These are phyloP conservation scores for Scheffersomyces stipitis DNA, from an alignment of 805 yeast species.

Conservation along the genomic window DNA sequence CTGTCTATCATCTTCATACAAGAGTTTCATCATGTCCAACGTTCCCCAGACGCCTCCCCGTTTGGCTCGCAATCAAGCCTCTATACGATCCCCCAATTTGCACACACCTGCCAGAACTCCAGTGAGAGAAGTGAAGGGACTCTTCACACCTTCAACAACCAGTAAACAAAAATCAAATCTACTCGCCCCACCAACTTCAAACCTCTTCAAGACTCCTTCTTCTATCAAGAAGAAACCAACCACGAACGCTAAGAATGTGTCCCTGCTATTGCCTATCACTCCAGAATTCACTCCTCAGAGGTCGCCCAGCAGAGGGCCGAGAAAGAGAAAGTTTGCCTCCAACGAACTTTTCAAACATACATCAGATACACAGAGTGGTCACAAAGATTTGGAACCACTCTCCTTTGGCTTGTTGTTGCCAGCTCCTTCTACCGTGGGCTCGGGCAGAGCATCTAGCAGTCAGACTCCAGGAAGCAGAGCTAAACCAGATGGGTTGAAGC, in stretches of 20 bases:
- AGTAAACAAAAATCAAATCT: neutral
- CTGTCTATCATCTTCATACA: too few species aligned
- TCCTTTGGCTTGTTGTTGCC: slow-evolving; percentile 33
- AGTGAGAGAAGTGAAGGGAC: neutral
- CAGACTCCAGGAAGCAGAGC: slow-evolving; percentile 4
- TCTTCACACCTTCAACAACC: neutral
- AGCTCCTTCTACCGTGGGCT: slow-evolving; percentile 37
- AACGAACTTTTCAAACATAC: slow-evolving; percentile 17
- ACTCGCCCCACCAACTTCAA: neutral
- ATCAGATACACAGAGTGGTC: slow-evolving; percentile 2
- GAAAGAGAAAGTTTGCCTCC: slow-evolving; percentile 15
- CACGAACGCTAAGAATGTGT: neutral
- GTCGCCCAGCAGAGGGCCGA: slow-evolving; percentile 18
- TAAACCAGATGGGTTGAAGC: slow-evolving; percentile 10
- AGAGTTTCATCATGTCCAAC: too few species aligned
- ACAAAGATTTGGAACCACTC: slow-evolving; percentile 6
- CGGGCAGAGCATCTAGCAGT: slow-evolving; percentile 23
- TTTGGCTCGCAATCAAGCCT: neutral
- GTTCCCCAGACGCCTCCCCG: neutral
- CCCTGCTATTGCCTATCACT: slow-evolving; percentile 20
- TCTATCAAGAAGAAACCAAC: neutral
- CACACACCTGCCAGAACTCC: neutral
- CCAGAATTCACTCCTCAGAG: slow-evolving; percentile 36
- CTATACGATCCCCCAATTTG: neutral
- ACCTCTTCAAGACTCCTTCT: neutral